Evolutionary conservation across 2,329 filamentous ascomycete genomes (phyloP), one percentile per base, ranked within the genome.

Genomic region (Mariannaea elegans): DNA sequence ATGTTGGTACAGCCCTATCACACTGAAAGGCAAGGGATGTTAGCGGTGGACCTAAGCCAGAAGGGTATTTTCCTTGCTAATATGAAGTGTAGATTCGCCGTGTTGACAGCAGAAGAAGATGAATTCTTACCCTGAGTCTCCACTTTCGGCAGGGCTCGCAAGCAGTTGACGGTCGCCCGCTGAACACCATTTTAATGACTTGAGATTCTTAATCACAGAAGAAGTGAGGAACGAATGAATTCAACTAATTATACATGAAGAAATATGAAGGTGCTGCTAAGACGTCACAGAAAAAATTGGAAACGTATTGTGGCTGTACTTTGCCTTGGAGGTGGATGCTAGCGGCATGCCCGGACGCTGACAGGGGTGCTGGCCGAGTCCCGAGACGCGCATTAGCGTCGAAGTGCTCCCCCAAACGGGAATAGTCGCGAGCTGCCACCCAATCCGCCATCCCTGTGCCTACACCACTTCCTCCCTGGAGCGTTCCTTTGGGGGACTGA

Each of bases 111-210:
- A n/a, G 32, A n/a, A 36, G 7, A 36, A 10, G 19, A 18, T 24
- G 24, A 18, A 27, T 39, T 12, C 69, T 61, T 49, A 71, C 70
- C 65, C 65, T 69, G 18, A 67, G 59, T 56, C 71, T 64, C 56
- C 56, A 61, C 16, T 64, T 60, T 4, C 71, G 70, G 61, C 71
- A 73, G 31, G 68, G 58, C 41, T 65, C 64, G 38, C 71, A 73
- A 3, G 71, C 71, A 2, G 69, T 69, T 23, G 71, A 73, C 7
- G 70, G 71, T 13, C 63, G 65, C 29, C 71, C 71, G 24, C 68
- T 70, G 31, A 72, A 72, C 9, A 77, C 70, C 68, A 72, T 68
- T 7, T 34, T 32, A 23, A 49, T 42, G 14, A 13, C 18, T n/a
- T 16, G 24, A 9, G 24, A 27, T 27, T 6, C 24, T 27, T 9